Evolutionary conservation across 2,329 filamentous ascomycete species (phyloP), one percentile per base, ranked within the genome.

Genomic region (Colletotrichum viniferum): DNA sequence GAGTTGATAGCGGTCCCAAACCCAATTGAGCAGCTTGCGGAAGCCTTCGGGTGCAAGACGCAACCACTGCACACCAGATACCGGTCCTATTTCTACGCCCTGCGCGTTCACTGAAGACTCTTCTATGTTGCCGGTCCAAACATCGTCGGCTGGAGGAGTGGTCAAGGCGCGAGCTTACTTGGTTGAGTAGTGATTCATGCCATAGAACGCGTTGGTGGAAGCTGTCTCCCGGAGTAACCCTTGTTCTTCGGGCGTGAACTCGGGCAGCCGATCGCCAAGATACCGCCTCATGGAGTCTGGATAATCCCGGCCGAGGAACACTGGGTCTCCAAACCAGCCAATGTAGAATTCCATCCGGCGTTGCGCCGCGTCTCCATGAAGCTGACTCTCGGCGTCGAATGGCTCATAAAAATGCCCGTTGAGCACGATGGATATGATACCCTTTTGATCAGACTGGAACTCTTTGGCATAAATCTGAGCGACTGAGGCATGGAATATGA

Each of bases 121-220:
- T 26, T 78, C 75, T 1, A 81, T 71, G 67, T 82, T 80, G 5
- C 81, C 80, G 3, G 76, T 77, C 62, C 79, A 77, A 48, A 82
- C 80, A 2, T 80, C 81, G 7, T 74, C 78, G 0, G 79, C 69
- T 2, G 83, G 77, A 2, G 78, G 77, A 7, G 48, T 69, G 5
- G 77, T 58, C 3, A 78, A 74, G 66, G 84, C 82, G 4, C 79
- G 80, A 2, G 82, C 82, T 69, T 81, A 85, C 69, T 84, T 82
- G n/a, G 64, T 58, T 0, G 84, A 85, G 80, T 86, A 86, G 72
- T 82, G 83, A 77, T 86, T 85, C 83, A 86, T 85, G 58, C 84
- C 84, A 72, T 85, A 86, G 67, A 86, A 86, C 66, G 82, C 81
- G 5, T 78, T 79, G 9, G 80, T 78, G 0, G 80, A 78, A 10